Evolutionary conservation across 106 monocot genomes (phyloP), one percentile per base, ranked within the genome.

Genomic region (Dendrobium catenatum): DNA sequence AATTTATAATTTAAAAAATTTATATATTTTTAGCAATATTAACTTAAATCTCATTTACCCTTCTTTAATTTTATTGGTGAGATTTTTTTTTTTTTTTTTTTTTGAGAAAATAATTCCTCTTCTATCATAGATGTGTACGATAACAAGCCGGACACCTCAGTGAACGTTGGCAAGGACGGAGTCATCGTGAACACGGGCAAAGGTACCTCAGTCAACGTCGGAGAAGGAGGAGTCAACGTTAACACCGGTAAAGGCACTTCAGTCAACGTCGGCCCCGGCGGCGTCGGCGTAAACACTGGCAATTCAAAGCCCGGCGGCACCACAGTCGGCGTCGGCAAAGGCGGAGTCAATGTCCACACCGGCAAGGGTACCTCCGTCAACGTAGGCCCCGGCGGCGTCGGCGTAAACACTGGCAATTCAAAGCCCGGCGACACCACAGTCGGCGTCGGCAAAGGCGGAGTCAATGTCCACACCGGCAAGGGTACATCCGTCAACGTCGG

Each of bases 211-310:
- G 86, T 84, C 54, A 76, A 42, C 86, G 77, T 88, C 0, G 88
- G 79, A 10, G 79, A 88, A 20, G 82, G 76, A 1, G 87, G 85
- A 0, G 87, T 87, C 11, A 6, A 42, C 42, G 86, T 86, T 15
- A 78, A 81, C 78, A 76, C 85, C 51, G 82, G 79, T 22, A 81
- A 81, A 76, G 49, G 77, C 42, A 81, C 84, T 74, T 24, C 55
- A 22, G 87, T 84, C 66, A 75, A 78, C 68, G 90, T 88, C 11
- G 79, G 85, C 6, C 75, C 77, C 9, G 89, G 82, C 18, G 87
- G 85, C 27, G 87, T 87, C 73, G 24, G 26, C 40, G 87, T 84
- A 11, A 78, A 46, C 56, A 88, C 86, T 3, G 80, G 85, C 11
- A 80, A 81, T 6, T 84, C 79, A 20, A 83, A 77, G 77, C 37